phyloP scores from a whole-genome alignment of 1,139 yeast genomes.

The Sugiyamaella xylanicola region DNA sequence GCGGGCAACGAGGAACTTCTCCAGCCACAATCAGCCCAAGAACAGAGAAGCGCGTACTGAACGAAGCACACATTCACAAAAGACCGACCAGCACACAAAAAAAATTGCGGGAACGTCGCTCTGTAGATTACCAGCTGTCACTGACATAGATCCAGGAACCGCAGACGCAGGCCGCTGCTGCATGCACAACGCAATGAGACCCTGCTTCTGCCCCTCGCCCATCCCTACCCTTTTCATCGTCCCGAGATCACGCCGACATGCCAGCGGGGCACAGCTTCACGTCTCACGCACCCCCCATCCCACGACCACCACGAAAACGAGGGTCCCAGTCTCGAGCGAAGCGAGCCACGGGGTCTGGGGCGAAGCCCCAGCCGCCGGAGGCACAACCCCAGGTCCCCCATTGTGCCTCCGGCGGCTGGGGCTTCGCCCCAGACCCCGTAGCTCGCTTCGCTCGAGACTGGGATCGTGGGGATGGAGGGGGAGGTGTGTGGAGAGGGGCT shows the following conservation, averaged over 20 bases:
- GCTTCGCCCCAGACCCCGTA: neutral
- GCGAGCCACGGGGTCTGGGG: conserved; percentile 3
- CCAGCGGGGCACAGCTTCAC: neutral
- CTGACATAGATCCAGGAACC: too few relatives aligned
- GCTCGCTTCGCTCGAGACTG: neutral
- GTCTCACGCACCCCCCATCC: neutral
- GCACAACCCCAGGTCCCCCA: neutral
- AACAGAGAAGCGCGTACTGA: too few relatives aligned
- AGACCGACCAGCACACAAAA: too few relatives aligned
- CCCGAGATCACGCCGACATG: neutral
- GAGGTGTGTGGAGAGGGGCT: neutral
- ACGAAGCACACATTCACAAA: neutral
- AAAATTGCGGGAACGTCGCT: too few relatives aligned
- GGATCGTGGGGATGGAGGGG: too few relatives aligned
- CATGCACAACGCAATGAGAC: neutral
- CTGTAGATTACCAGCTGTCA: too few relatives aligned
- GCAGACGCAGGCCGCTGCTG: neutral
- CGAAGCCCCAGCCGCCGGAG: neutral
- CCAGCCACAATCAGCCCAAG: neutral
- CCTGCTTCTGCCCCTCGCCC: neutral
- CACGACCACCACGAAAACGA: too few relatives aligned
- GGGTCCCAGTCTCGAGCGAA: neutral
- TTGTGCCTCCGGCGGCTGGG: neutral
- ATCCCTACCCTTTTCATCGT: neutral
- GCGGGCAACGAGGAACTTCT: too few relatives aligned